Percentiles rank a stretch among this genome's conserved stretches.
phyloP scores from a whole-genome alignment of 768 basidiomycete genomes.

The Trametes cubensis region DNA sequence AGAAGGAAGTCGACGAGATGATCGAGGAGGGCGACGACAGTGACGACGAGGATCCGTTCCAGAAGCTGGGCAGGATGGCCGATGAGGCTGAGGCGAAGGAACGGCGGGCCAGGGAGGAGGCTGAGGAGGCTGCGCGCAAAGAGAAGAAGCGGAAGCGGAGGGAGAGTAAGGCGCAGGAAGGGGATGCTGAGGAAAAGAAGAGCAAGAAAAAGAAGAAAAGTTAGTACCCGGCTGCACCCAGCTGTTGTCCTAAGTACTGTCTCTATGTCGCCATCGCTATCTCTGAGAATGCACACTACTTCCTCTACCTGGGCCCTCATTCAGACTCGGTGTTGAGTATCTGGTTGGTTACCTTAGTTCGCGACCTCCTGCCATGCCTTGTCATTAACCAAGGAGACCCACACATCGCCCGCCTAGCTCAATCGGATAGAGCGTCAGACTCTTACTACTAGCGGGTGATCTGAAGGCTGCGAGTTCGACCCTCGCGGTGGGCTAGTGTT shows the following conservation, averaged over 20 bases:
- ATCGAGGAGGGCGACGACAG: slow-evolving; percentile 31
- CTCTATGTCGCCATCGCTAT: not conserved
- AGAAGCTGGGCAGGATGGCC: slow-evolving; percentile 34
- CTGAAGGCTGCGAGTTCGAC: slow-evolving; percentile 68
- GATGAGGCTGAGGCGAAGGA: slow-evolving; percentile 34
- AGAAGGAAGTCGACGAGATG: slow-evolving; percentile 28
- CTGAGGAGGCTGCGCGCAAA: slow-evolving; percentile 30
- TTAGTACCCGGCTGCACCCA: slow-evolving; percentile 1
- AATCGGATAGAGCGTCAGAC: slow-evolving; percentile 54
- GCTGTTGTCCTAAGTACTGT: not conserved
- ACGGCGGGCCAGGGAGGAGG: slow-evolving; percentile 27
- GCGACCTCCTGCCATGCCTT: too few relatives aligned
- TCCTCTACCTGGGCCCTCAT: too few relatives aligned
- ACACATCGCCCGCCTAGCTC: slow-evolving; percentile 14
- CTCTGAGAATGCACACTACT: too few relatives aligned
- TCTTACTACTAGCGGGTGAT: slow-evolving; percentile 46
- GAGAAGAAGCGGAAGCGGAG: slow-evolving; percentile 37
- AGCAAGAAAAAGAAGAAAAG: slow-evolving; percentile 35
- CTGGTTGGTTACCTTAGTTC: too few relatives aligned
- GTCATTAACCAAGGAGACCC: too few relatives aligned
- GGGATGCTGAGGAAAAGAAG: slow-evolving; percentile 28
- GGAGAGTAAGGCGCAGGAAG: slow-evolving; percentile 26
- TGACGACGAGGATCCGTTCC: slow-evolving; percentile 39
- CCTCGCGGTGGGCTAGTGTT: slow-evolving; percentile 60
- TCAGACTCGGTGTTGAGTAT: too few relatives aligned